Conservation (phyloP, 2,329 filamentous ascomycete species). For the Ophiosphaerella korrae region DNA sequence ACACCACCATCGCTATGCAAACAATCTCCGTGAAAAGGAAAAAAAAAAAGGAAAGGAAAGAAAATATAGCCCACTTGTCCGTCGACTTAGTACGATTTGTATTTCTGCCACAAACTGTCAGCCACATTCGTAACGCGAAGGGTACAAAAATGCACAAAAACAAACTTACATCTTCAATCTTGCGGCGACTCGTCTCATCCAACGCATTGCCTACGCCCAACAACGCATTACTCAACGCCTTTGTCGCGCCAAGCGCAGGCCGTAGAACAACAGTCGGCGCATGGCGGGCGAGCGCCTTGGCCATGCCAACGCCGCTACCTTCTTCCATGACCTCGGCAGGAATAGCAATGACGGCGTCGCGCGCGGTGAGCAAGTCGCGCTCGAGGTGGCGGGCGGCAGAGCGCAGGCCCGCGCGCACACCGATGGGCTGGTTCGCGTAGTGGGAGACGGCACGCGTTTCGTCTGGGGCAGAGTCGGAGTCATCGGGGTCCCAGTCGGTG, state of each 20-base stretch:
- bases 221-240: conserved; percentile 85
- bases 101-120: conserved; percentile 33
- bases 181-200: conserved; percentile 79
- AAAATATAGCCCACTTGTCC: not conserved
- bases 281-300: conserved; percentile 75
- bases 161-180: conserved; percentile 83
- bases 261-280: conserved; percentile 93
- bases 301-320: conserved; percentile 77
- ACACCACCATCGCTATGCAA: no score
- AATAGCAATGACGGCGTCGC: conserved; percentile 92
- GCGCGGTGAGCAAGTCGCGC: conserved; percentile 82
- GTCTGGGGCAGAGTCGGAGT: conserved; percentile 68
- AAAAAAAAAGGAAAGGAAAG: not conserved
- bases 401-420: conserved; percentile 82
- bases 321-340: conserved; percentile 90
- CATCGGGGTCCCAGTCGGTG: conserved; percentile 56
- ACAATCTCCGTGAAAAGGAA: no score
- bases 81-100: conserved; percentile 33
- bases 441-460: conserved; percentile 81
- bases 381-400: conserved; percentile 83
- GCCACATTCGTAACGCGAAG: not conserved
- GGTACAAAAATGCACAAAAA: not conserved
- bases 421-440: conserved; percentile 92
- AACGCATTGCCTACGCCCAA: conserved; percentile 91
- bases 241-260: conserved; percentile 87